Conservation (phyloP, 768 basidiomycete species). For the Pleurotus tuber-regium region DNA sequence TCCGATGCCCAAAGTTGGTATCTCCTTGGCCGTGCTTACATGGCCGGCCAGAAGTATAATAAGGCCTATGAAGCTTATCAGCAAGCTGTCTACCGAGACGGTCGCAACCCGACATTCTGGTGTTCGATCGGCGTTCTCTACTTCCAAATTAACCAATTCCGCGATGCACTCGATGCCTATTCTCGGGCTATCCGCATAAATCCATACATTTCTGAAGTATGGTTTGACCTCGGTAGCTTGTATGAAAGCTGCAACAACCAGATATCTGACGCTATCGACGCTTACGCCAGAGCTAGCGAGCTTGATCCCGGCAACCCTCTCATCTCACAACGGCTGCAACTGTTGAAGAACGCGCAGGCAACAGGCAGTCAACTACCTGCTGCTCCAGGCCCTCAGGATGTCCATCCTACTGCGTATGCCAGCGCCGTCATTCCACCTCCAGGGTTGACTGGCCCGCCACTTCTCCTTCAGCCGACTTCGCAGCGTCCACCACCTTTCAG, state of each 20-base stretch:
- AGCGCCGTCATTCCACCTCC: conserved; percentile 72
- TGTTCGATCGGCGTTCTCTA: conserved; percentile 99
- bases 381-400: conserved; percentile 91
- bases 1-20: conserved; percentile 99
- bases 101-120: conserved; percentile 99
- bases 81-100: conserved; percentile 98
- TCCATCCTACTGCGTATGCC: conserved; percentile 93
- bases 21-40: conserved; percentile 95
- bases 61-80: conserved; percentile 99
- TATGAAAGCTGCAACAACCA: conserved; percentile 99
- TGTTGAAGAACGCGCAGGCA: conserved; percentile 78
- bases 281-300: conserved; percentile 92
- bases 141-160: conserved; percentile 99
- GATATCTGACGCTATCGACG: conserved; percentile 97
- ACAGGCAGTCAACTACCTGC: conserved; percentile 76
- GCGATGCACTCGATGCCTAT: conserved; percentile 97
- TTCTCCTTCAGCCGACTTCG: conserved; percentile 53
- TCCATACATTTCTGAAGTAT: conserved; percentile 93
- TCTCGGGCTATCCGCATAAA: conserved; percentile 98
- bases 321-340: conserved; percentile 76
- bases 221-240: conserved; percentile 95
- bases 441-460: conserved; percentile 64
- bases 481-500: conserved; percentile 55
- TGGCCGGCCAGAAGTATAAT: conserved; percentile 98
- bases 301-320: conserved; percentile 84